Percentiles rank a stretch among this genome's conserved stretches.
phyloP scores from a whole-genome alignment of 345 rosid genomes.

The Gynandropsis gynandra region DNA sequence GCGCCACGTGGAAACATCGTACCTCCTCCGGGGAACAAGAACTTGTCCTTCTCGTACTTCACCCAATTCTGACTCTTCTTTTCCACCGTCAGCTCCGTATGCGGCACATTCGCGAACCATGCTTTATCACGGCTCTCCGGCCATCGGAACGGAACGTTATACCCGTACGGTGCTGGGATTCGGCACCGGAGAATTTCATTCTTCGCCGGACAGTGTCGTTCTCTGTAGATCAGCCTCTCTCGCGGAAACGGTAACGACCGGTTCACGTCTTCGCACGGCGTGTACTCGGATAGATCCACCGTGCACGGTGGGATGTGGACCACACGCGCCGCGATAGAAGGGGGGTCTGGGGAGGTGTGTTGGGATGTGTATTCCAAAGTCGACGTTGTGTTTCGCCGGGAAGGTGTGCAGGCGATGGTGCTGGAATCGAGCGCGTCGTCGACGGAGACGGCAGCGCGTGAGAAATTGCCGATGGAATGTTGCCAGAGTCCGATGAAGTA shows the following conservation, averaged over 20 bases:
- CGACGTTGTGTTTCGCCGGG: conserved; percentile 8
- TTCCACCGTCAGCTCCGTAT: conserved; percentile 62
- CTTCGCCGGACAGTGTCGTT: conserved; percentile 45
- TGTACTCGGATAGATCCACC: conserved; percentile 43
- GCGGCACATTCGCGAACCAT: conserved; percentile 67
- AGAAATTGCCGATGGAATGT: conserved; percentile 21
- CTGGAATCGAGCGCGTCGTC: neutral
- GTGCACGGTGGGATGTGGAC: conserved; percentile 52
- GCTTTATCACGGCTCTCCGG: conserved; percentile 62
- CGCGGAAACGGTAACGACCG: conserved; percentile 56
- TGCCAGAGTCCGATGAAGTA: conserved; percentile 53
- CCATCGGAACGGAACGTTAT: conserved; percentile 65
- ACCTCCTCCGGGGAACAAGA: conserved; percentile 67
- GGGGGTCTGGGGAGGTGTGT: conserved; percentile 44
- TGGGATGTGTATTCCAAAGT: conserved; percentile 48
- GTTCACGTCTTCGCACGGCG: conserved; percentile 65
- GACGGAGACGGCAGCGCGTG: conserved; percentile 18
- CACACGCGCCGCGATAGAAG: conserved; percentile 32
- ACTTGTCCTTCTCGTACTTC: conserved; percentile 37
- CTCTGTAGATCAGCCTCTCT: conserved; percentile 54
- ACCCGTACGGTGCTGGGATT: conserved; percentile 72
- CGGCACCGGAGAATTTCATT: conserved; percentile 34
- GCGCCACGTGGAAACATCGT: conserved; percentile 70
- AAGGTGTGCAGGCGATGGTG: conserved; percentile 24
- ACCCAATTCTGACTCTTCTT: conserved; percentile 68